Evolutionary conservation across 2,329 filamentous ascomycete species (phyloP).

Genomic region (Clonostachys rhizophaga): DNA sequence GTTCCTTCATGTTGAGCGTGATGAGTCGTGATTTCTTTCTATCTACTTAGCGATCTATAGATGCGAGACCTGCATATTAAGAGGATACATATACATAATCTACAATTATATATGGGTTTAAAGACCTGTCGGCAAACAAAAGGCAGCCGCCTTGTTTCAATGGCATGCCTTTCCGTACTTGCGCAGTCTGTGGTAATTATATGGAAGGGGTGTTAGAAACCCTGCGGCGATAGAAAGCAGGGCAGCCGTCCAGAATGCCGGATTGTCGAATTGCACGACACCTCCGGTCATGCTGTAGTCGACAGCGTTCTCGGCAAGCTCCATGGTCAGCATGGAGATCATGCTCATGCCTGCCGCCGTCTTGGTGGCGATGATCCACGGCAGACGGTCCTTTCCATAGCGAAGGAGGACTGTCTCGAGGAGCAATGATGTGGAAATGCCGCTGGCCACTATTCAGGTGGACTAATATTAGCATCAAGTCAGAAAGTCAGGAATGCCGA

Average conservation of each 20-base stretch:
- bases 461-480: not conserved
- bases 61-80: too few species aligned
- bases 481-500: not conserved
- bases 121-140: too few species aligned
- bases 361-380: slow-evolving; percentile 38
- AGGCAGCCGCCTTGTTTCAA: slow-evolving; percentile 11
- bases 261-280: slow-evolving; percentile 35
- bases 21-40: too few species aligned
- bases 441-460: slow-evolving; percentile 41
- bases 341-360: slow-evolving; percentile 55
- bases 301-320: slow-evolving; percentile 46
- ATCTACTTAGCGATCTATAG: too few species aligned
- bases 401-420: slow-evolving; percentile 47
- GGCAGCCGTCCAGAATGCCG: slow-evolving; percentile 47
- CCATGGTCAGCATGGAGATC: slow-evolving; percentile 56
- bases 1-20: too few species aligned
- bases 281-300: slow-evolving; percentile 52
- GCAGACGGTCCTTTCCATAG: slow-evolving; percentile 37
- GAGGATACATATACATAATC: too few species aligned
- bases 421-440: slow-evolving; percentile 43
- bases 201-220: slow-evolving; percentile 44
- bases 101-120: too few species aligned
- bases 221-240: slow-evolving; percentile 34
- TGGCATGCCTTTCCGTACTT: slow-evolving; percentile 44
- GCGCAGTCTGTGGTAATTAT: slow-evolving; percentile 43